A percentile compares a stretch with the other conserved stretches of the same genome.
These are phyloP conservation scores for Mycena pura DNA, from an alignment of 768 basidiomycete species.

Conservation along the genomic window DNA sequence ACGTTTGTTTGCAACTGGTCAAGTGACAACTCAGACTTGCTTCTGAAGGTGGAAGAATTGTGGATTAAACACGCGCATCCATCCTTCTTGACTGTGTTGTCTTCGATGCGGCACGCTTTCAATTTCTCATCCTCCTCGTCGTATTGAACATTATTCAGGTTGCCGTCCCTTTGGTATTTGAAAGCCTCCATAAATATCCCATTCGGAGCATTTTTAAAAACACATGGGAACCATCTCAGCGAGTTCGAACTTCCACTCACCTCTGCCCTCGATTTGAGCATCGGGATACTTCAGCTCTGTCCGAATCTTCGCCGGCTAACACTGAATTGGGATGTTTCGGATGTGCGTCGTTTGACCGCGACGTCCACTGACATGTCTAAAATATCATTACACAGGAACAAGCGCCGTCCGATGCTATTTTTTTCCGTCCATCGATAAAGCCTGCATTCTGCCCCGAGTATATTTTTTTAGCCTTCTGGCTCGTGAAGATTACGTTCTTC, in stretches of 20 bases:
- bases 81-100: not conserved
- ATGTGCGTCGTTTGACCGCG: too few relatives aligned
- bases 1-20: too few relatives aligned
- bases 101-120: not conserved
- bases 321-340: too few relatives aligned
- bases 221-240: constrained; percentile 5
- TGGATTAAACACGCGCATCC: not conserved
- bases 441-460: too few relatives aligned
- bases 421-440: too few relatives aligned
- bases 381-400: too few relatives aligned
- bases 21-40: too few relatives aligned
- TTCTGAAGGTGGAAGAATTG: not conserved
- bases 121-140: not conserved
- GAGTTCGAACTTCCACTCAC: not conserved
- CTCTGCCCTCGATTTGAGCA: not conserved
- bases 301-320: too few relatives aligned
- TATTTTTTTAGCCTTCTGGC: too few relatives aligned
- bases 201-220: not conserved
- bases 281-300: not conserved
- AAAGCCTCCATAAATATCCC: not conserved
- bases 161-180: not conserved
- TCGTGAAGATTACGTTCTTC: not conserved
- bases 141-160: not conserved
- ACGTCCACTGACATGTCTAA: too few relatives aligned
- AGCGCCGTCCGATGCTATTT: too few relatives aligned